These are phyloP conservation scores for Durio zibethinus DNA, from an alignment of 345 rosid genomes.

Conservation along the genomic window DNA sequence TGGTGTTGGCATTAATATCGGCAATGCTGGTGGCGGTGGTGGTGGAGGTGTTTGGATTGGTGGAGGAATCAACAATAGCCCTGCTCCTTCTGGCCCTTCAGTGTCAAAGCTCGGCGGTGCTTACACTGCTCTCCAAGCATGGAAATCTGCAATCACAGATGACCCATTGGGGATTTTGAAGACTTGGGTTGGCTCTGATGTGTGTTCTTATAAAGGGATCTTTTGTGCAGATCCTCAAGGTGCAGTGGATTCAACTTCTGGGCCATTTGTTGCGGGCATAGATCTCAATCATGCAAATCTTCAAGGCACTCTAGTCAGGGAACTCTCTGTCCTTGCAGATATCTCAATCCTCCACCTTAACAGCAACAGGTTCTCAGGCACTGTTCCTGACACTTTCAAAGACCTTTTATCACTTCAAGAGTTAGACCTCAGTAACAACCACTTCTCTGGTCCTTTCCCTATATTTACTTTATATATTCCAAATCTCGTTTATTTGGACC, in stretches of 20 bases:
- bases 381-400: slow-evolving; percentile 57
- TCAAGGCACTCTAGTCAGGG: slow-evolving; percentile 57
- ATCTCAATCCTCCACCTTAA: slow-evolving; percentile 72
- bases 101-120: slow-evolving; percentile 34
- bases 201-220: slow-evolving; percentile 79
- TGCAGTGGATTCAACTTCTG: not conserved
- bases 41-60: slow-evolving; percentile 42
- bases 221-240: slow-evolving; percentile 47
- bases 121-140: slow-evolving; percentile 72
- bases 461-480: slow-evolving; percentile 51
- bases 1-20: slow-evolving; percentile 49
- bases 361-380: slow-evolving; percentile 76
- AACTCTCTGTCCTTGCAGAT: slow-evolving; percentile 56
- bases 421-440: slow-evolving; percentile 81
- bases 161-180: slow-evolving; percentile 65
- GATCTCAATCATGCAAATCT: slow-evolving; percentile 92
- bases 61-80: slow-evolving; percentile 35
- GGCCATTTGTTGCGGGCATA: slow-evolving; percentile 46
- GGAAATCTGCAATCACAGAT: slow-evolving; percentile 70
- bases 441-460: slow-evolving; percentile 73
- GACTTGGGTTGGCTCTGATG: slow-evolving; percentile 76
- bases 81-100: slow-evolving; percentile 28
- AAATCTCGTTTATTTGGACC: slow-evolving; percentile 71
- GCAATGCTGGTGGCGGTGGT: slow-evolving; percentile 29
- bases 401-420: slow-evolving; percentile 63